Conservation (phyloP, 2,329 filamentous ascomycete genomes). For the Sporothrix brunneoviolacea region DNA sequence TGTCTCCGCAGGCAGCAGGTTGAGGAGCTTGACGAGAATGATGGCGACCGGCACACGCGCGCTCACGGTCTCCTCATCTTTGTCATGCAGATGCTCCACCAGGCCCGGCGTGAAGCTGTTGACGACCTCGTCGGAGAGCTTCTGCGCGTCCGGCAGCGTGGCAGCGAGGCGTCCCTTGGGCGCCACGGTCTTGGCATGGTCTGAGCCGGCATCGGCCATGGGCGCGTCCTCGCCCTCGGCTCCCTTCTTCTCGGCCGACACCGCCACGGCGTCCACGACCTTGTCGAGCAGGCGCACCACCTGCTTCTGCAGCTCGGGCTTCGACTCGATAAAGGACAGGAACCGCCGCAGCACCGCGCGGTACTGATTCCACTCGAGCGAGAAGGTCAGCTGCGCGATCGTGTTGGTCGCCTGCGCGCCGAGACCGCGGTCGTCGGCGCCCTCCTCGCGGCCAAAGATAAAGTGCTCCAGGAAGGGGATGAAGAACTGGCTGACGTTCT, state of each 20-base stretch:
- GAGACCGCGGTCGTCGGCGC: slow-evolving; percentile 72
- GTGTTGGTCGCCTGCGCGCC: slow-evolving; percentile 80
- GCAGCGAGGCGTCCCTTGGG: slow-evolving; percentile 43
- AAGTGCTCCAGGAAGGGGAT: slow-evolving; percentile 92
- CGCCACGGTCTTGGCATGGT: slow-evolving; percentile 18
- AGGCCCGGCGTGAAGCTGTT: slow-evolving; percentile 72
- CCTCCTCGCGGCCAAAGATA: slow-evolving; percentile 72
- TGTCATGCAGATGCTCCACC: slow-evolving; percentile 81
- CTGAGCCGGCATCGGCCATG: slow-evolving; percentile 35
- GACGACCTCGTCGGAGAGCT: slow-evolving; percentile 65
- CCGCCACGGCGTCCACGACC: slow-evolving; percentile 68
- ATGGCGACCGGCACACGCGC: slow-evolving; percentile 85
- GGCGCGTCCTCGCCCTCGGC: slow-evolving; percentile 26
- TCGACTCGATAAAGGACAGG: slow-evolving; percentile 71
- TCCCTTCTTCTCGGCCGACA: slow-evolving; percentile 32
- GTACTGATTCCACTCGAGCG: slow-evolving; percentile 86
- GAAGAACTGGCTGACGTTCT: slow-evolving; percentile 79
- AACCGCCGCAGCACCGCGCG: slow-evolving; percentile 78
- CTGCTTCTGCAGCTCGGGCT: slow-evolving; percentile 77
- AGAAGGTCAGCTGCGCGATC: slow-evolving; percentile 66
- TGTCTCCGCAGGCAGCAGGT: slow-evolving; percentile 66
- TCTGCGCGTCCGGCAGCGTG: slow-evolving; percentile 60
- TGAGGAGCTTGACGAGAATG: slow-evolving; percentile 80
- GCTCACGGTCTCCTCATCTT: slow-evolving; percentile 91
- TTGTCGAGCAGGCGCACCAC: slow-evolving; percentile 75